Evolutionary conservation across 148 eudicot genomes (phyloP), one percentile per base, ranked within the genome.

Genomic region (Linanthus parryae): DNA sequence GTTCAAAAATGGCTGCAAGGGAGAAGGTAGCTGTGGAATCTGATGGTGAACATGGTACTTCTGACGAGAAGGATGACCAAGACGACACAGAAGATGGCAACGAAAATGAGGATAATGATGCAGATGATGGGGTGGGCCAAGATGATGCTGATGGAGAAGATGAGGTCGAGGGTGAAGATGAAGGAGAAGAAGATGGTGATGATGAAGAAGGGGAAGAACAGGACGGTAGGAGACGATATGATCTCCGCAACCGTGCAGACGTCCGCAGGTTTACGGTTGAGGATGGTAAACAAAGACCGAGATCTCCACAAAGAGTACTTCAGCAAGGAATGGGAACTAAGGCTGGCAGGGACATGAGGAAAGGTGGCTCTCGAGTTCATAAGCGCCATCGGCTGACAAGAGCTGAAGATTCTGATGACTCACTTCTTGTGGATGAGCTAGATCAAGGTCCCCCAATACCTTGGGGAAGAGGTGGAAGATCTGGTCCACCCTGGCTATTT

Each of bases 301-400:
- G 96, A 74, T 92, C 99, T 57, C 96, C 99, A 9, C 81, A 96
- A 12, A 82, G 96, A 72, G 78, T 92, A 24, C 63, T 88, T 51
- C 96, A 80, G 45, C 99, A 87, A 71, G 99, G 99, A 56, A 84
- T 92, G 96, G 90, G 96, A 33, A 75, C 78, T 40, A 87, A 82
- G 67, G 83, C 77, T 46, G 72, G 71, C 39, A 77, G 99, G 73
- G 96, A 87, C 63, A 80, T 74, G 28, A 83, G 90, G 65, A 82
- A 80, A 69, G 96, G 96, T 52, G 94, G 96, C 27, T 56, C 96
- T 3, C 77, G 96, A 48, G 87, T 75, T 69, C 94, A 88, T 59
- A 88, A 84, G 64, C 99, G 99, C 44, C 94, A 84, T 61, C 96
- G 99, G 18, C 63, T 83, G 56, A 58, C 88, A 20, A 82, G 95